Percentiles rank a stretch among this genome's conserved stretches.
phyloP scores from a whole-genome alignment of 1,284 basidiomycete species.

The Phlebopus sp. region DNA sequence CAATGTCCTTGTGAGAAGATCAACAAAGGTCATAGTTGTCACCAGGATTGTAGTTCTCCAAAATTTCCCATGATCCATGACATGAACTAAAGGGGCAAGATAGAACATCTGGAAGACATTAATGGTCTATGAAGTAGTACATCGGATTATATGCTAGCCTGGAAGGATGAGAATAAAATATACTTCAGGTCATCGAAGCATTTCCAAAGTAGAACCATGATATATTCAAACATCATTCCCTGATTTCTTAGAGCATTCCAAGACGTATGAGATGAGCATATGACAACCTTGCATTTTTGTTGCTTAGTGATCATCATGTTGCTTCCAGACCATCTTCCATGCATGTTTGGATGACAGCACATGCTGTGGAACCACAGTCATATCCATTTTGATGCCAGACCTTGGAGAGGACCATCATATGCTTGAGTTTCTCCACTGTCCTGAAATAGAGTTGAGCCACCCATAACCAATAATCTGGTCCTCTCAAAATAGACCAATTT shows the following conservation, averaged over 20 bases:
- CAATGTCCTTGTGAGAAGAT: neutral
- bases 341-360: neutral
- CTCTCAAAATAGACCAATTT: slow-evolving; percentile 7
- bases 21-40: neutral
- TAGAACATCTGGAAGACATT: slow-evolving; percentile 19
- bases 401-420: neutral
- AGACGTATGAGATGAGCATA: slow-evolving; percentile 7
- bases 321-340: slow-evolving; percentile 1
- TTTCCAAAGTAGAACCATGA: slow-evolving; percentile 9
- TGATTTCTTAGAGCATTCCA: slow-evolving; percentile 2
- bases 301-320: neutral
- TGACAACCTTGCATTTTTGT: neutral
- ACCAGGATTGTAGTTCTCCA: neutral
- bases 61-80: slow-evolving; percentile 9
- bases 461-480: slow-evolving; percentile 2
- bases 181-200: slow-evolving; percentile 6
- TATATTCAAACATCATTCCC: slow-evolving; percentile 12
- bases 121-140: slow-evolving; percentile 8
- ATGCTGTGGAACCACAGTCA: slow-evolving; percentile 7
- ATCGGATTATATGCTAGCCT: neutral
- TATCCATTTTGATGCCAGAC: slow-evolving; percentile 16
- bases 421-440: neutral
- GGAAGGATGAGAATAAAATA: slow-evolving; percentile 3
- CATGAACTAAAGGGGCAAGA: neutral
- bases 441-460: slow-evolving; percentile 10